These are phyloP conservation scores for Camellia granthamiana DNA, from an alignment of 148 eudicot genomes.

Conservation along the genomic window DNA sequence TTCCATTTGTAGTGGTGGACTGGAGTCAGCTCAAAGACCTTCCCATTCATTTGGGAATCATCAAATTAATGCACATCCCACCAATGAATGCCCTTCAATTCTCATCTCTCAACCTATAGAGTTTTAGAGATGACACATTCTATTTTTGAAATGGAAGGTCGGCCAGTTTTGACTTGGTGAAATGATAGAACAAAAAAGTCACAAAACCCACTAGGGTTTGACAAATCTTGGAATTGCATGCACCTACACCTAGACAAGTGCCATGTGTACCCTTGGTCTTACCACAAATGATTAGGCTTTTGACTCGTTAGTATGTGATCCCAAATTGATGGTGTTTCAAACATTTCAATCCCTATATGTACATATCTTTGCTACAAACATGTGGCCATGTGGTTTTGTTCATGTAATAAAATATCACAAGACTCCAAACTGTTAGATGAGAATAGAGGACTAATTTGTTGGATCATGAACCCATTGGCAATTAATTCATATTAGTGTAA, in stretches of 20 bases:
- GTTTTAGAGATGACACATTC: background rate
- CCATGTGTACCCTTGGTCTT: constrained; percentile 5
- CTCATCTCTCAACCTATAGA: constrained; percentile 8
- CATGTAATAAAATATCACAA: too few species aligned
- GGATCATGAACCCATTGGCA: too few species aligned
- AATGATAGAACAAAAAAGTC: constrained; percentile 2
- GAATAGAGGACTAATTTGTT: too few species aligned
- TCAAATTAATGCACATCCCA: constrained; percentile 10
- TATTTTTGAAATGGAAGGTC: constrained; percentile 16
- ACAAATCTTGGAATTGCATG: background rate
- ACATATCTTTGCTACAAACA: too few species aligned
- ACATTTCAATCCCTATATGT: too few species aligned
- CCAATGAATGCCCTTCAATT: background rate
- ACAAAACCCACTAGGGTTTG: background rate
- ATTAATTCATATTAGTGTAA: too few species aligned
- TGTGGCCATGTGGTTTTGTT: too few species aligned
- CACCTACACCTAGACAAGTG: constrained; percentile 7
- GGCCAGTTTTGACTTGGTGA: constrained; percentile 20
- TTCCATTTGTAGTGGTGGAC: constrained; percentile 31
- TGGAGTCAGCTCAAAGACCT: constrained; percentile 26
- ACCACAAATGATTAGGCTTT: background rate
- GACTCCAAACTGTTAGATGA: too few species aligned
- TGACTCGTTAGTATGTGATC: background rate
- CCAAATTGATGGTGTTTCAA: background rate
- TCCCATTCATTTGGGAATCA: constrained; percentile 23